These are phyloP conservation scores for Serendipita indica DNA, from an alignment of 768 basidiomycete genomes.

Conservation along the genomic window DNA sequence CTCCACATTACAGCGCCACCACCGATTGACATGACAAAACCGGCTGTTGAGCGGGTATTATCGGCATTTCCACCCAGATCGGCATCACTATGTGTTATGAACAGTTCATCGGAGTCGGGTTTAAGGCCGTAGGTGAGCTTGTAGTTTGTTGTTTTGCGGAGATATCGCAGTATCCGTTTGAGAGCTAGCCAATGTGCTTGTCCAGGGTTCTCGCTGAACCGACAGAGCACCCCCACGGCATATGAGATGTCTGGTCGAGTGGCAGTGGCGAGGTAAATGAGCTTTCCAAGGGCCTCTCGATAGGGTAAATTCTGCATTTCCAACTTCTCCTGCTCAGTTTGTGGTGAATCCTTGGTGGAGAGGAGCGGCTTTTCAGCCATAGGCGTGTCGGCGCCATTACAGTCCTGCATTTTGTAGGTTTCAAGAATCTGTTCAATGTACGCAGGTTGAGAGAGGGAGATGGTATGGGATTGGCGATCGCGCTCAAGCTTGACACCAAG, in stretches of 20 bases:
- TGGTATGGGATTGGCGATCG: constrained; percentile 15
- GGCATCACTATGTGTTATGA: background rate
- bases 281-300: constrained; percentile 14
- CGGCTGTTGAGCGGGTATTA: constrained; percentile 7
- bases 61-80: constrained; percentile 9
- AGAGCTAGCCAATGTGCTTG: constrained; percentile 4
- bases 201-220: constrained; percentile 6
- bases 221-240: constrained; percentile 19
- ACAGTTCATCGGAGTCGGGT: background rate
- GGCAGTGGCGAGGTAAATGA: constrained; percentile 20
- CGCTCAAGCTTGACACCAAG: constrained; percentile 13
- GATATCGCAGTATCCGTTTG: constrained; percentile 10
- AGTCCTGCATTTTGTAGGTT: constrained; percentile 18
- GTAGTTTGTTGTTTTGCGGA: background rate
- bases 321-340: background rate
- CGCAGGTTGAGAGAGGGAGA: constrained; percentile 16
- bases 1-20: constrained; percentile 15
- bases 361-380: constrained; percentile 14
- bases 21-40: constrained; percentile 8
- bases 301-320: constrained; percentile 19
- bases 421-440: constrained; percentile 15
- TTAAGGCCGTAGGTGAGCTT: background rate
- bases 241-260: constrained; percentile 29
- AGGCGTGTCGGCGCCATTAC: constrained; percentile 16
- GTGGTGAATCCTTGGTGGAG: background rate